phyloP scores from a whole-genome alignment of 2,329 filamentous ascomycete species.

The Pleoardoris graminearum region DNA sequence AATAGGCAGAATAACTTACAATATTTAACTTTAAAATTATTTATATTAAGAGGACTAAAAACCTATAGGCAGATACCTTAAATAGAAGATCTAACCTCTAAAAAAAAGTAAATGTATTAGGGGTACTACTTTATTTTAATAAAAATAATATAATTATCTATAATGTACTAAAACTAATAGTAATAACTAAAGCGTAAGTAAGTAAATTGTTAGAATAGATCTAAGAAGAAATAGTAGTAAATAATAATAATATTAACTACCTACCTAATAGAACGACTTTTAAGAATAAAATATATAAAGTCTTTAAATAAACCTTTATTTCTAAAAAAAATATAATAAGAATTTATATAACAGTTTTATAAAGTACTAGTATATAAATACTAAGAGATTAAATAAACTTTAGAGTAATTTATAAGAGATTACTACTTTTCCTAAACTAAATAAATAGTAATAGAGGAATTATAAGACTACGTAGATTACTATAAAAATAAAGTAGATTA shows the following conservation, averaged over 20 bases:
- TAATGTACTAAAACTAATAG: background rate
- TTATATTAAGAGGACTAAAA: constrained; percentile 6
- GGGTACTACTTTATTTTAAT: constrained; percentile 1
- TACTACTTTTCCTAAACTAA: too few species aligned
- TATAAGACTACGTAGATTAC: background rate
- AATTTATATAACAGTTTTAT: too few species aligned
- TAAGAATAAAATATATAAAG: background rate
- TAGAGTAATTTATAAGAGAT: background rate
- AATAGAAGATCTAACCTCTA: background rate
- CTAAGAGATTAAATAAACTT: background rate
- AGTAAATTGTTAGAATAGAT: too few species aligned
- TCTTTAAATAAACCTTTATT: too few species aligned
- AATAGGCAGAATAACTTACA: constrained; percentile 3
- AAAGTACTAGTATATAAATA: too few species aligned
- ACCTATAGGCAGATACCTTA: background rate
- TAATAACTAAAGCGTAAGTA: too few species aligned
- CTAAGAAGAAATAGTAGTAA: too few species aligned
- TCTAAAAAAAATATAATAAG: too few species aligned
- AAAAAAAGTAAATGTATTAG: background rate
- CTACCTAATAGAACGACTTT: background rate
- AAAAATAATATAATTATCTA: background rate
- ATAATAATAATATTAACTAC: too few species aligned
- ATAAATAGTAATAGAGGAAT: too few species aligned
- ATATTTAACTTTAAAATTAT: constrained; percentile 12
- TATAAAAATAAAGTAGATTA: background rate